Evolutionary conservation across 2,329 filamentous ascomycete species (phyloP).

Genomic region (Penicillium vulpinum): DNA sequence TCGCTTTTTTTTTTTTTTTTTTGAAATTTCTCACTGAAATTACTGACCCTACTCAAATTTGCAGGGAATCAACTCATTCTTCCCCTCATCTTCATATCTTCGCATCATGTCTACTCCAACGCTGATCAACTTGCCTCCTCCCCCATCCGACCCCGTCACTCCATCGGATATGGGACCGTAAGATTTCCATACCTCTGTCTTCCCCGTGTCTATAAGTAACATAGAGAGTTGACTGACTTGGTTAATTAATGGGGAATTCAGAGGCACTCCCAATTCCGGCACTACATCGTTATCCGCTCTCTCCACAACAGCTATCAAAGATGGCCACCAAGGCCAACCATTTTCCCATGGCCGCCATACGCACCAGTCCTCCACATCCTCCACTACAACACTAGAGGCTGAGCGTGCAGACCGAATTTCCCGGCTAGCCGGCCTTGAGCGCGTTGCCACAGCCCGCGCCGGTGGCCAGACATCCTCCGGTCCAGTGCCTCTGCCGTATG

Average conservation of each 20-base stretch:
- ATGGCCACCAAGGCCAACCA: constrained; percentile 83
- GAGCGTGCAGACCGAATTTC: constrained; percentile 95
- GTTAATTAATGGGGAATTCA: constrained; percentile 38
- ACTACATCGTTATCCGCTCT: constrained; percentile 89
- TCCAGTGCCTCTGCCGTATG: constrained; percentile 42
- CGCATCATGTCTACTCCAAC: constrained; percentile 56
- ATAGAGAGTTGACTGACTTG: constrained; percentile 20
- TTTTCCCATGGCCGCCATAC: constrained; percentile 58
- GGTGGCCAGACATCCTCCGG: constrained; percentile 34
- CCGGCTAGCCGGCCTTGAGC: constrained; percentile 86
- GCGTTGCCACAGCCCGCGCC: constrained; percentile 73
- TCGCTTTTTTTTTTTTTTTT: background rate
- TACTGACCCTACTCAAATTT: background rate
- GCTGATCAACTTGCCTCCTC: constrained; percentile 79
- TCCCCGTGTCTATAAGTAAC: constrained; percentile 8
- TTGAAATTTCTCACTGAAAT: background rate
- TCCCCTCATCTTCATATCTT: background rate
- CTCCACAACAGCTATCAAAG: constrained; percentile 93
- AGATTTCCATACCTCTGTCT: constrained; percentile 40
- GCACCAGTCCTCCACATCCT: constrained; percentile 58
- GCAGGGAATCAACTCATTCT: background rate
- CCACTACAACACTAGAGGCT: constrained; percentile 76
- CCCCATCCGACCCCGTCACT: constrained; percentile 78
- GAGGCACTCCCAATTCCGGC: constrained; percentile 88
- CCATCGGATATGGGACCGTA: constrained; percentile 84